Evolutionary conservation across 2,329 filamentous ascomycete genomes (phyloP).

Genomic region (Exophiala sideris): DNA sequence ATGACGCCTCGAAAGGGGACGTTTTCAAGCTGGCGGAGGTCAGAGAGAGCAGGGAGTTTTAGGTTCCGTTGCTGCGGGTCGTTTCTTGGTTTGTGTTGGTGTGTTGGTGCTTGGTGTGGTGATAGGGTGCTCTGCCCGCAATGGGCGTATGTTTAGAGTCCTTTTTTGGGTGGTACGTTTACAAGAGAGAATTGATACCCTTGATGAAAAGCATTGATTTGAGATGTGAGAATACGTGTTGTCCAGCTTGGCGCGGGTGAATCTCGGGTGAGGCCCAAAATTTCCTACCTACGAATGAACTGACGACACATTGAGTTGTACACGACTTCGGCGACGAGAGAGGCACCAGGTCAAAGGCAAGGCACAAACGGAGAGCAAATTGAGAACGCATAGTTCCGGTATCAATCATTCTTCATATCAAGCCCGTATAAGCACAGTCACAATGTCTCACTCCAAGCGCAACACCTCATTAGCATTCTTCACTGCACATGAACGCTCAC

Average conservation of each 20-base stretch:
- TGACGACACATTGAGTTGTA: no score
- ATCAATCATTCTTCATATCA: background rate
- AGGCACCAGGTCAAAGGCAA: no score
- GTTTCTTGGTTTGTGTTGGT: background rate
- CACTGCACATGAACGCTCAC: slow-evolving; percentile 81
- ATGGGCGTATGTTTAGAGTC: background rate
- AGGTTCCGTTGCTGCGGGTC: background rate
- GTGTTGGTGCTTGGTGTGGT: background rate
- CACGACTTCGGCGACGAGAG: no score
- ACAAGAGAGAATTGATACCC: no score
- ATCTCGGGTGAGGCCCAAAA: no score
- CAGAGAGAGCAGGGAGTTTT: slow-evolving; percentile 10
- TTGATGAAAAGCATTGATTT: no score
- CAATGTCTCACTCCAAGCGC: slow-evolving; percentile 61
- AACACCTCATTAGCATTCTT: slow-evolving; percentile 93
- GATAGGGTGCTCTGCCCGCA: background rate
- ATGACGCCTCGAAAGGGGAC: slow-evolving; percentile 13
- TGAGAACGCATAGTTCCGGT: background rate
- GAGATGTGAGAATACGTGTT: no score
- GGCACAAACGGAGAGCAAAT: no score
- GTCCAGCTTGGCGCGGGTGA: no score
- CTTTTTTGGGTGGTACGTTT: background rate
- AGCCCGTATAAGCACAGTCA: background rate
- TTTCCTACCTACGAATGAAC: no score
- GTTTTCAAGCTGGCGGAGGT: slow-evolving; percentile 18